Conservation (phyloP, 139 green algal genomes). For the Picochlorum costavermella region DNA sequence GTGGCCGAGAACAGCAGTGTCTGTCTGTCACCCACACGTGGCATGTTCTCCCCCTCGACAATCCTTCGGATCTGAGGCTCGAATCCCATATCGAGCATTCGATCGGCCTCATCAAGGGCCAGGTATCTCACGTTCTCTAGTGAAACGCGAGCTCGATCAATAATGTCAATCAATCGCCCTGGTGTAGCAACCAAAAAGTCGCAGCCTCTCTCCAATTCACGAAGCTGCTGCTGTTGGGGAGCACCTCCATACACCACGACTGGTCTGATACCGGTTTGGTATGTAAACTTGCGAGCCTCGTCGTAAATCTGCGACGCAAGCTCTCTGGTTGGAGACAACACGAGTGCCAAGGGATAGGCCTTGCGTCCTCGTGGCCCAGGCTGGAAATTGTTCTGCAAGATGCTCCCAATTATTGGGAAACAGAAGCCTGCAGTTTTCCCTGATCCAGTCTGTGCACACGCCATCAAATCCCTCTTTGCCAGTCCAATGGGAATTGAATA, state of each 20-base stretch:
- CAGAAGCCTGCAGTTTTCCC: constrained; percentile 98
- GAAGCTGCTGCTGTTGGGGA: constrained; percentile 82
- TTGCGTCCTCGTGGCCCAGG: constrained; percentile 61
- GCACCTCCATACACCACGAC: constrained; percentile 96
- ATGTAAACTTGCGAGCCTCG: constrained; percentile 92
- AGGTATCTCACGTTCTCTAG: constrained; percentile 64
- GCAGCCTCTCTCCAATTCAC: constrained; percentile 87
- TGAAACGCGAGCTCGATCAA: constrained; percentile 79
- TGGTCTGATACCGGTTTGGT: constrained; percentile 73
- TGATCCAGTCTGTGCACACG: constrained; percentile 90
- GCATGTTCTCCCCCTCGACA: constrained; percentile 87
- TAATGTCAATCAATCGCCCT: constrained; percentile 84
- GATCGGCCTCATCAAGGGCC: constrained; percentile 90
- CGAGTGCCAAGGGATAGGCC: constrained; percentile 77
- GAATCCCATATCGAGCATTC: constrained; percentile 99
- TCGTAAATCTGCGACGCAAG: constrained; percentile 87
- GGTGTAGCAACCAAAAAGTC: constrained; percentile 96
- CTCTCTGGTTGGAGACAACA: constrained; percentile 90
- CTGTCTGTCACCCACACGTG: constrained; percentile 70
- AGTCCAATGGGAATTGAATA: constrained; percentile 95
- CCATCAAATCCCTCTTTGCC: constrained; percentile 91
- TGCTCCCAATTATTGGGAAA: constrained; percentile 95
- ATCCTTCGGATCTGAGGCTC: constrained; percentile 79
- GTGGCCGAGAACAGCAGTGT: constrained; percentile 95
- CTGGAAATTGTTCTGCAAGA: constrained; percentile 57